phyloP scores from a whole-genome alignment of 2,329 filamentous ascomycete genomes.

The Venturia oleaginea region DNA sequence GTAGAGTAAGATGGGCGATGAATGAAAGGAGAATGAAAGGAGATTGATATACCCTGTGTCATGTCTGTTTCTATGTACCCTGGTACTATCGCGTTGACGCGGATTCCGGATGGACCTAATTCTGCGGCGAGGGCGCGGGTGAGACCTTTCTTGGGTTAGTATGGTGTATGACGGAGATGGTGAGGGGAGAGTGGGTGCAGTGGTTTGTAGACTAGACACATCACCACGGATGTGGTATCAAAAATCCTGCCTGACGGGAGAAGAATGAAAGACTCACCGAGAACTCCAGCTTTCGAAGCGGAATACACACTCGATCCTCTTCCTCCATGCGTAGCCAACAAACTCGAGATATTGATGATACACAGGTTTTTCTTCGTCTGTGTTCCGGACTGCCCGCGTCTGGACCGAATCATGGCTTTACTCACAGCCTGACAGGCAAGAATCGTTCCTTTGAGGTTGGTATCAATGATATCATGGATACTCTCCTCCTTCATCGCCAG shows the following conservation, averaged over 20 bases:
- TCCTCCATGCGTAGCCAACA: conserved; percentile 62
- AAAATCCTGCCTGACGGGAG: not conserved
- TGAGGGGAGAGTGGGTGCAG: not conserved
- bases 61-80: conserved; percentile 78
- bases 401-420: conserved; percentile 37
- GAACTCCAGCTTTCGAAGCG: conserved; percentile 69
- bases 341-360: conserved; percentile 74
- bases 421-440: conserved; percentile 48
- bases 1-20: not conserved
- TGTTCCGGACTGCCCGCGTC: conserved; percentile 13
- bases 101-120: conserved; percentile 50
- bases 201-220: no score
- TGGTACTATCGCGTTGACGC: conserved; percentile 73
- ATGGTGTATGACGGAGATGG: not conserved
- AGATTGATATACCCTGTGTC: conserved; percentile 53
- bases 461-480: conserved; percentile 52
- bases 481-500: conserved; percentile 28
- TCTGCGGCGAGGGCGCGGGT: conserved; percentile 59
- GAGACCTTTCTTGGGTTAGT: conserved; percentile 41
- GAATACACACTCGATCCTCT: conserved; percentile 65
- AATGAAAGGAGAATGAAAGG: not conserved
- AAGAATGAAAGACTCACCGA: conserved; percentile 41
- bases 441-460: conserved; percentile 62
- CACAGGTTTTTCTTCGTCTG: conserved; percentile 29
- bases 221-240: no score